Conservation (phyloP, 139 green algal species). For the Raphidocelis subcapitata region DNA sequence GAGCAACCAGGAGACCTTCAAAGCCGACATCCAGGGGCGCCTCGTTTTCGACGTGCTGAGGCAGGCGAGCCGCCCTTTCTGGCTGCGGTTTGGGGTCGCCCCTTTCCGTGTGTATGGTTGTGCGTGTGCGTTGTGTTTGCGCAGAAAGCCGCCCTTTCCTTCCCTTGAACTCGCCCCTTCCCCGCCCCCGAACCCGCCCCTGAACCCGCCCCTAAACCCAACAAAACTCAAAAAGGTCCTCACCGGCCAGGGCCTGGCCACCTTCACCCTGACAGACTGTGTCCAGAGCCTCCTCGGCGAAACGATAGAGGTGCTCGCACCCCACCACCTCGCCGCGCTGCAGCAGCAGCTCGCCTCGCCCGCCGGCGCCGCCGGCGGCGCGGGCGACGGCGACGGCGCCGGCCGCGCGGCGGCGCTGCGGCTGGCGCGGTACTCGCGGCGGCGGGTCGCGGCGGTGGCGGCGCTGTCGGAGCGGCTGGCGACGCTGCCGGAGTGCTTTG, state of each 20-base stretch:
- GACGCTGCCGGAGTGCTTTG: slow-evolving; percentile 71
- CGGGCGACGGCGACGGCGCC: neutral
- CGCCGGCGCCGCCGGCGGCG: neutral
- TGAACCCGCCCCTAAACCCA: too few relatives aligned
- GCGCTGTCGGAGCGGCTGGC: slow-evolving; percentile 63
- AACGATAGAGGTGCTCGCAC: slow-evolving; percentile 59
- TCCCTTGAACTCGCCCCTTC: neutral
- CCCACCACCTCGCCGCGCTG: slow-evolving; percentile 21
- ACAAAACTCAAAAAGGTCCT: too few relatives aligned
- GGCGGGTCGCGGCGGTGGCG: slow-evolving; percentile 39
- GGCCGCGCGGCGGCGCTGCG: slow-evolving; percentile 7
- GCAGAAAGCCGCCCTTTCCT: neutral
- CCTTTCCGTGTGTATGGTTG: neutral
- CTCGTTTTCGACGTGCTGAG: slow-evolving; percentile 49
- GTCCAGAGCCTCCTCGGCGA: slow-evolving; percentile 53
- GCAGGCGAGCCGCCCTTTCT: slow-evolving; percentile 24
- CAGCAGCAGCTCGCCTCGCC: slow-evolving; percentile 15
- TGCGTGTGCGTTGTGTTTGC: neutral
- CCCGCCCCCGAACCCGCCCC: neutral
- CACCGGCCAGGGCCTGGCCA: slow-evolving; percentile 60
- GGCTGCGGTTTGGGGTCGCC: neutral
- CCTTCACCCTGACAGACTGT: slow-evolving; percentile 77
- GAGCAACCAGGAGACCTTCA: slow-evolving; percentile 77
- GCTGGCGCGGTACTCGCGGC: slow-evolving; percentile 34
- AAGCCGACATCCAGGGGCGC: slow-evolving; percentile 28